phyloP scores from a whole-genome alignment of 768 basidiomycete genomes.

The Tulasnella sp. region DNA sequence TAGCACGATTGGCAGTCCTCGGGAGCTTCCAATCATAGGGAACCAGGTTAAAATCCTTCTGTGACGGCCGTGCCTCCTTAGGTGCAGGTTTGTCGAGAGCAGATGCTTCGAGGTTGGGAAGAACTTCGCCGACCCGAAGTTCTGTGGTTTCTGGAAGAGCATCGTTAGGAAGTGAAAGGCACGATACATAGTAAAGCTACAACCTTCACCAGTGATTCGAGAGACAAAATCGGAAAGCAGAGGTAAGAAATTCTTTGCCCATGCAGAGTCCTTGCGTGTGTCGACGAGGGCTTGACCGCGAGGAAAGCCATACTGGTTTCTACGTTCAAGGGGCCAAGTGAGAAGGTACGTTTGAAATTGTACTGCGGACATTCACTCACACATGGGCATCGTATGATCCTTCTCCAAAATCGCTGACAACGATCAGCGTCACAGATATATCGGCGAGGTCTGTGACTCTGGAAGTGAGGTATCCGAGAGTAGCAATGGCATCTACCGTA shows the following conservation, averaged over 20 bases:
- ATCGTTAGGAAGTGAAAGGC: too few species aligned
- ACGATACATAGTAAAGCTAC: not conserved
- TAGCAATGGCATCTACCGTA: not conserved
- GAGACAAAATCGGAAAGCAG: not conserved
- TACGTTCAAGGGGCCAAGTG: not conserved
- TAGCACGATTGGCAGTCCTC: not conserved
- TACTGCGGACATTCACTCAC: too few species aligned
- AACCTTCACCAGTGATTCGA: not conserved
- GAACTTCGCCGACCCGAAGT: not conserved
- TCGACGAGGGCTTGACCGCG: not conserved
- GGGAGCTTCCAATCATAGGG: not conserved
- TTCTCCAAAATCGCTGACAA: not conserved
- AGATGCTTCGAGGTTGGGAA: not conserved
- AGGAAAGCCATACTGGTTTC: not conserved
- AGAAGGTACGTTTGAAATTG: too few species aligned
- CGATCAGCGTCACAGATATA: not conserved
- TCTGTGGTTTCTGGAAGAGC: too few species aligned
- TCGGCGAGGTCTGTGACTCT: not conserved
- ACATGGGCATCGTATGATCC: not conserved
- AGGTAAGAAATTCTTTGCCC: not conserved
- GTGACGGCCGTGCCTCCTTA: not conserved
- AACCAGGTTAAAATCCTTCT: not conserved
- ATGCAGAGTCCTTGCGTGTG: not conserved
- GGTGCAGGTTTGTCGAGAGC: not conserved
- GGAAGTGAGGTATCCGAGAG: not conserved